These are phyloP conservation scores for Diaporthe citri DNA, from an alignment of 2,329 filamentous ascomycete genomes.

Conservation along the genomic window DNA sequence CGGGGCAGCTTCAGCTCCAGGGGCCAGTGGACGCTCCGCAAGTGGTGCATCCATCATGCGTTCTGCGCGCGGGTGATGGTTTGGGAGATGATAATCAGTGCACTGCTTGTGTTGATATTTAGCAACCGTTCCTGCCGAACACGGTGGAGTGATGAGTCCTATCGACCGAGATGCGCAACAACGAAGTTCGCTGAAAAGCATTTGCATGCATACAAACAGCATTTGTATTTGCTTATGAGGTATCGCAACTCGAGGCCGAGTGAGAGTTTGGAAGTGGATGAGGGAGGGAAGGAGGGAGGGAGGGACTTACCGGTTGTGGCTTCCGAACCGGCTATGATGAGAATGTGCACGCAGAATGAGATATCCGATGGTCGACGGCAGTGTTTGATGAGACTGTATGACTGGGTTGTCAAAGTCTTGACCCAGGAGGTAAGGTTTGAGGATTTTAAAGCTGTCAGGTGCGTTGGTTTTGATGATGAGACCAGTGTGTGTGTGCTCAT, in stretches of 20 bases:
- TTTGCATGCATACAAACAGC: background rate
- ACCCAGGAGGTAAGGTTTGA: background rate
- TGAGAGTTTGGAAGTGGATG: background rate
- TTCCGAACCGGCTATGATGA: background rate
- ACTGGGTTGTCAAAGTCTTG: background rate
- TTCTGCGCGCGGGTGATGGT: background rate
- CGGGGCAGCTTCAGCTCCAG: background rate
- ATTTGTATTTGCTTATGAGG: background rate
- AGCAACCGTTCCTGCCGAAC: background rate
- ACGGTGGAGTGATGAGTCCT: background rate
- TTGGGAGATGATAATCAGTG: background rate
- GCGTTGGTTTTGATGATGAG: constrained; percentile 2
- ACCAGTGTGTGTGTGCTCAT: background rate
- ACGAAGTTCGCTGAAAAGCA: background rate
- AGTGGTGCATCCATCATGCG: background rate
- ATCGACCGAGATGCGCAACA: background rate
- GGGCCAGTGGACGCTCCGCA: background rate
- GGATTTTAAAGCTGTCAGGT: background rate
- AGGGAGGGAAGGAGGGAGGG: background rate
- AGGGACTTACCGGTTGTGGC: constrained; percentile 19
- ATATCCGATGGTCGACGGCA: background rate
- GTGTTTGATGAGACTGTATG: background rate
- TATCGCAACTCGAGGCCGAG: background rate
- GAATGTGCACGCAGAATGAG: background rate
- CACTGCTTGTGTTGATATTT: constrained; percentile 6